These are phyloP conservation scores for Vitellaria paradoxa DNA, from an alignment of 179 eudicot species.

Conservation along the genomic window DNA sequence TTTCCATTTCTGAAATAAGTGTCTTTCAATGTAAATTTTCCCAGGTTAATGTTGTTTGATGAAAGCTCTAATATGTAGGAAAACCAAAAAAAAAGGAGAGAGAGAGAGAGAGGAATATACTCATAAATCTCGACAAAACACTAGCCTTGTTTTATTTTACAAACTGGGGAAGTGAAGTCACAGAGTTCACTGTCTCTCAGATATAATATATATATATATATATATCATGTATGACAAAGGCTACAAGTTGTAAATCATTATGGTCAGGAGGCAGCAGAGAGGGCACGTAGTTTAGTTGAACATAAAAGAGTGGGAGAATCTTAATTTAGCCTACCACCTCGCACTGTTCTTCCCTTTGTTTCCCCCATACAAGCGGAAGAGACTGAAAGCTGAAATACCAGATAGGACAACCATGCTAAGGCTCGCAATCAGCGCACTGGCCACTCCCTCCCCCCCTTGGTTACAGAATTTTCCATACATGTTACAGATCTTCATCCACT, in stretches of 20 bases:
- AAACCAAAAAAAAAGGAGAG: no score
- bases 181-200: neutral
- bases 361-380: constrained; percentile 79
- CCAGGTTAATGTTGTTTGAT: no score
- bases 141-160: constrained; percentile 9
- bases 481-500: constrained; percentile 81
- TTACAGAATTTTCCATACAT: constrained; percentile 74
- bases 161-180: neutral
- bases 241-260: neutral
- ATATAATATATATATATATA: no score
- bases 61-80: no score
- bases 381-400: constrained; percentile 70
- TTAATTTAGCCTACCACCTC: constrained; percentile 24
- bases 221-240: no score
- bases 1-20: no score
- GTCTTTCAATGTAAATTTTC: no score
- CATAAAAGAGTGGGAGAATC: no score
- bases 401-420: constrained; percentile 56
- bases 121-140: neutral
- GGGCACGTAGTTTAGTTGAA: neutral
- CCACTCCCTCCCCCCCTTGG: constrained; percentile 67
- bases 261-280: neutral
- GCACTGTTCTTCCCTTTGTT: constrained; percentile 35
- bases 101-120: no score
- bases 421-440: constrained; percentile 48